Evolutionary conservation across 345 rosid species (phyloP).

Genomic region (Clarkia xantiana): DNA sequence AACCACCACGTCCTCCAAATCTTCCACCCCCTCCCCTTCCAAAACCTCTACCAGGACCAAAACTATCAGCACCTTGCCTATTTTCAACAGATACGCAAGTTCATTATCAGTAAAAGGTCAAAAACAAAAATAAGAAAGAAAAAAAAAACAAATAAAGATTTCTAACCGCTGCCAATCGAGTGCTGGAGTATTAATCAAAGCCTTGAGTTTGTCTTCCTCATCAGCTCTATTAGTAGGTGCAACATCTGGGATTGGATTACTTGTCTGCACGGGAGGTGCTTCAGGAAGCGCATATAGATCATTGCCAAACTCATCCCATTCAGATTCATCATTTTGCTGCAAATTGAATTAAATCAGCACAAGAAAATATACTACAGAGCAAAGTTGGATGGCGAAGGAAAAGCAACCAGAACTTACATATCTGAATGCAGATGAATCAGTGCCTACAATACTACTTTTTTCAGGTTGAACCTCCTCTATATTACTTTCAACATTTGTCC

Average conservation of each 20-base stretch:
- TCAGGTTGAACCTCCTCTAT: slow-evolving; percentile 37
- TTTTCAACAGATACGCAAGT: slow-evolving; percentile 9
- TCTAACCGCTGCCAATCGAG: slow-evolving; percentile 98
- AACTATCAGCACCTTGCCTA: slow-evolving; percentile 77
- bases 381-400: not conserved
- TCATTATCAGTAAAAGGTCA: not conserved
- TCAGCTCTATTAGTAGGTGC: slow-evolving; percentile 63
- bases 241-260: slow-evolving; percentile 33
- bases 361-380: not conserved
- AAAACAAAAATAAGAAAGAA: slow-evolving; percentile 1
- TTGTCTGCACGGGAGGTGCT: slow-evolving; percentile 34
- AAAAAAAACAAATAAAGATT: slow-evolving; percentile 1
- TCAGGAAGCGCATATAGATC: slow-evolving; percentile 88
- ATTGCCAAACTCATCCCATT: slow-evolving; percentile 95
- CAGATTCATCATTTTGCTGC: slow-evolving; percentile 57
- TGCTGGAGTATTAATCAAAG: slow-evolving; percentile 84
- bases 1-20: slow-evolving; percentile 64
- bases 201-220: slow-evolving; percentile 89
- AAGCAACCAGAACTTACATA: slow-evolving; percentile 34
- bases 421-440: slow-evolving; percentile 38
- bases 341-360: slow-evolving; percentile 6
- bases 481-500: slow-evolving; percentile 50
- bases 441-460: slow-evolving; percentile 29
- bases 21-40: slow-evolving; percentile 88
- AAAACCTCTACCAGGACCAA: slow-evolving; percentile 87